These are phyloP conservation scores for Candida coleopterorum DNA, from an alignment of 805 yeast genomes.

Conservation along the genomic window DNA sequence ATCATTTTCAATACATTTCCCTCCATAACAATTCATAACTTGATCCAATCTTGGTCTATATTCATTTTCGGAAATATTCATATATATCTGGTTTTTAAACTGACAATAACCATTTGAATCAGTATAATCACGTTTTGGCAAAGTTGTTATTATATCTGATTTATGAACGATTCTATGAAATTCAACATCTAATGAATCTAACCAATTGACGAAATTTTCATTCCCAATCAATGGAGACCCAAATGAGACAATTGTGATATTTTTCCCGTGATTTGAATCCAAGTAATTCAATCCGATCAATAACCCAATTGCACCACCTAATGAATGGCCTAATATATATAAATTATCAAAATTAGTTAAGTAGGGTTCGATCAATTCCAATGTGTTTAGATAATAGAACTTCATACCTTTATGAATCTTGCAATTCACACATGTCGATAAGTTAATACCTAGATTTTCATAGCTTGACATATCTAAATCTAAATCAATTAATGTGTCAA, in stretches of 20 bases:
- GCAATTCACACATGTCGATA: slow-evolving; percentile 31
- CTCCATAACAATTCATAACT: slow-evolving; percentile 33
- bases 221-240: slow-evolving; percentile 45
- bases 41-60: slow-evolving; percentile 20
- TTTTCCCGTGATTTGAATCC: slow-evolving; percentile 29
- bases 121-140: slow-evolving; percentile 20
- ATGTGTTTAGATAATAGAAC: slow-evolving; percentile 24
- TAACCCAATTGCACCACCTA: slow-evolving; percentile 40
- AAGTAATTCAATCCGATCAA: slow-evolving; percentile 32
- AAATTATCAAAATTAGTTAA: slow-evolving; percentile 19
- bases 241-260: slow-evolving; percentile 33
- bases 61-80: slow-evolving; percentile 24
- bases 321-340: slow-evolving; percentile 27
- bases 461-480: slow-evolving; percentile 32
- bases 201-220: slow-evolving; percentile 31
- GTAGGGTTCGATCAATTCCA: slow-evolving; percentile 19
- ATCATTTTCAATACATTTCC: slow-evolving; percentile 30
- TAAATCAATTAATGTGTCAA: slow-evolving; percentile 36
- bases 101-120: slow-evolving; percentile 22
- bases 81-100: slow-evolving; percentile 35
- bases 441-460: slow-evolving; percentile 15
- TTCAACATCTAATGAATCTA: slow-evolving; percentile 17
- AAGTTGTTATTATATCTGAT: slow-evolving; percentile 20
- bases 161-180: slow-evolving; percentile 23
- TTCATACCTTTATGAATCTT: slow-evolving; percentile 37